phyloP scores from a whole-genome alignment of 768 basidiomycete species.

The Antrodiella citrinella region DNA sequence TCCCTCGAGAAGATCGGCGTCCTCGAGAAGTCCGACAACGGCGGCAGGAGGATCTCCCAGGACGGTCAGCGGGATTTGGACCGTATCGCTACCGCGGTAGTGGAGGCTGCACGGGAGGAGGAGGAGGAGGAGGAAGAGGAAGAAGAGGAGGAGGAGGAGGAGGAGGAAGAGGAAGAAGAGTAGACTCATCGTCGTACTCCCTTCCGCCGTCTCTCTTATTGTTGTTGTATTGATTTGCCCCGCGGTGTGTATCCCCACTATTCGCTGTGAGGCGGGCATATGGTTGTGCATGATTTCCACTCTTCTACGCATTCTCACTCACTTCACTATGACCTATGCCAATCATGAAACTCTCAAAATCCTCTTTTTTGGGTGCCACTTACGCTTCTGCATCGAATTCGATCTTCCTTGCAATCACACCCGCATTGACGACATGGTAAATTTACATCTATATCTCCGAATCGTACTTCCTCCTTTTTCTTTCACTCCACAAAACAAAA shows the following conservation, averaged over 20 bases:
- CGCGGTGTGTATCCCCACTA: background rate
- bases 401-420: background rate
- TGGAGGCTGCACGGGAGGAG: conserved; percentile 68
- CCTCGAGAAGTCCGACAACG: conserved; percentile 86
- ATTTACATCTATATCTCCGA: background rate
- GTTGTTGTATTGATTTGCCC: background rate
- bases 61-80: conserved; percentile 95
- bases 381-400: too few relatives aligned
- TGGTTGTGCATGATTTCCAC: background rate
- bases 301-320: background rate
- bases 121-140: conserved; percentile 73
- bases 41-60: conserved; percentile 92
- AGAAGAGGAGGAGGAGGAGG: conserved; percentile 52
- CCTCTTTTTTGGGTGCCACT: background rate
- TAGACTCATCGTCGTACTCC: too few relatives aligned
- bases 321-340: background rate
- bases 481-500: background rate
- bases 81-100: conserved; percentile 86
- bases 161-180: conserved; percentile 30
- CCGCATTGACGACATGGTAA: background rate
- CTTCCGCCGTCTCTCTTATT: too few relatives aligned
- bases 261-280: background rate
- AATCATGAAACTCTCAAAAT: background rate
- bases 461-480: background rate
- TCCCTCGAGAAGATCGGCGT: conserved; percentile 98